Conservation (phyloP, 148 eudicot genomes). For the Rhododendron vialii region DNA sequence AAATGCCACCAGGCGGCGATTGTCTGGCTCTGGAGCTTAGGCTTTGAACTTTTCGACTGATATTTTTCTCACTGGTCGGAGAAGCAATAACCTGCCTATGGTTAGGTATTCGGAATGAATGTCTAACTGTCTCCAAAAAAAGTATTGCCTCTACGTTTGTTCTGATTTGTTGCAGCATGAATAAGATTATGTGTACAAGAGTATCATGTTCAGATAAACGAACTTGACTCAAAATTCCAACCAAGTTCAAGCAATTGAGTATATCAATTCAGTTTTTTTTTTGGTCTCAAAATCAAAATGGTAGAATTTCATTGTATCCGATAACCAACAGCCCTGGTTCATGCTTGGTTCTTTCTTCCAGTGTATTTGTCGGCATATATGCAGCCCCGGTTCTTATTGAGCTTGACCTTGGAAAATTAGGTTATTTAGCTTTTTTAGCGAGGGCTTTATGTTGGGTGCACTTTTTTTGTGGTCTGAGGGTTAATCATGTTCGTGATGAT, state of each 20-base stretch:
- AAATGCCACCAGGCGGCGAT: slow-evolving; percentile 81
- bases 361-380: not conserved
- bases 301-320: not conserved
- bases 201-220: not conserved
- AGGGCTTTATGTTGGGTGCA: not conserved
- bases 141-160: not conserved
- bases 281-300: too few relatives aligned
- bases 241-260: not conserved
- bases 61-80: not conserved
- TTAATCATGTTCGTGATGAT: not conserved
- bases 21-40: slow-evolving; percentile 70
- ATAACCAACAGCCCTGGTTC: not conserved
- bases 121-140: not conserved
- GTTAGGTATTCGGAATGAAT: not conserved
- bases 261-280: not conserved
- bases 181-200: not conserved
- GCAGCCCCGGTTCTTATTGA: not conserved
- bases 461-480: not conserved
- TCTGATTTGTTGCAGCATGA: not conserved
- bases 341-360: not conserved
- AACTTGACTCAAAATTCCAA: not conserved
- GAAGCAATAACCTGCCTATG: not conserved
- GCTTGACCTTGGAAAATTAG: not conserved
- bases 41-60: not conserved
- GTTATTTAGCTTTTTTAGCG: not conserved